Percentiles rank a stretch among this genome's conserved stretches.
phyloP scores from a whole-genome alignment of 1,139 yeast genomes.

The Yamadazyma songkhlaensis region DNA sequence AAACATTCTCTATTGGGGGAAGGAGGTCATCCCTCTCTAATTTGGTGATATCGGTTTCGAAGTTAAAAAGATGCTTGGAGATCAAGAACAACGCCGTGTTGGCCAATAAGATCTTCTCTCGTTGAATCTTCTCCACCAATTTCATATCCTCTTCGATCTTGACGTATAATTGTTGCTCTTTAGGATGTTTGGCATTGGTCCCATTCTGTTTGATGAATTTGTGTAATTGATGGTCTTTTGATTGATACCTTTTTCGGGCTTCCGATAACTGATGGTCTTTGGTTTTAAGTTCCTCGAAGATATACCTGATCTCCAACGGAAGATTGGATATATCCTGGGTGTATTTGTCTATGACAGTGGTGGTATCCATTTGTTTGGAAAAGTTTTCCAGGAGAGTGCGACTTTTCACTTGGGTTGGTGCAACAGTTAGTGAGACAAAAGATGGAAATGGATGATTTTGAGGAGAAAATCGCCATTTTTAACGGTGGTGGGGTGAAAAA shows the following conservation, averaged over 20 bases:
- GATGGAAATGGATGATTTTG: slow-evolving; percentile 1
- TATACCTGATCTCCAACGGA: slow-evolving; percentile 84
- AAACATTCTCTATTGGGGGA: slow-evolving; percentile 48
- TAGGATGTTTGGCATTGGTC: slow-evolving; percentile 75
- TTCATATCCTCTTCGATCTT: slow-evolving; percentile 72
- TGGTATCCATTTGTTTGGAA: slow-evolving; percentile 38
- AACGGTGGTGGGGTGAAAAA: not conserved
- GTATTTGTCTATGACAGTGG: slow-evolving; percentile 47
- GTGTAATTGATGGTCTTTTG: slow-evolving; percentile 75
- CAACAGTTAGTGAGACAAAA: not conserved
- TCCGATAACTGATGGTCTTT: slow-evolving; percentile 71
- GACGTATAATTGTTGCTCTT: slow-evolving; percentile 65
- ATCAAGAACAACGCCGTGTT: slow-evolving; percentile 79
- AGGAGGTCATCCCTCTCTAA: slow-evolving; percentile 78
- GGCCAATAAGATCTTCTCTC: slow-evolving; percentile 75
- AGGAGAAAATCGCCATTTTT: not conserved
- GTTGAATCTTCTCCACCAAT: slow-evolving; percentile 59
- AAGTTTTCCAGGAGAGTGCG: not conserved
- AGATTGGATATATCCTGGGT: slow-evolving; percentile 67
- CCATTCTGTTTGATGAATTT: slow-evolving; percentile 85
- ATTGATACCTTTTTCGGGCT: slow-evolving; percentile 61
- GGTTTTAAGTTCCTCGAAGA: slow-evolving; percentile 73
- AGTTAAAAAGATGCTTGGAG: slow-evolving; percentile 66
- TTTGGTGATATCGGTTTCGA: slow-evolving; percentile 74
- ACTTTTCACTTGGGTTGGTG: not conserved